Percentiles rank a stretch among this genome's conserved stretches.
phyloP scores from a whole-genome alignment of 257 asterid species.

The Primulina huaijiensis region DNA sequence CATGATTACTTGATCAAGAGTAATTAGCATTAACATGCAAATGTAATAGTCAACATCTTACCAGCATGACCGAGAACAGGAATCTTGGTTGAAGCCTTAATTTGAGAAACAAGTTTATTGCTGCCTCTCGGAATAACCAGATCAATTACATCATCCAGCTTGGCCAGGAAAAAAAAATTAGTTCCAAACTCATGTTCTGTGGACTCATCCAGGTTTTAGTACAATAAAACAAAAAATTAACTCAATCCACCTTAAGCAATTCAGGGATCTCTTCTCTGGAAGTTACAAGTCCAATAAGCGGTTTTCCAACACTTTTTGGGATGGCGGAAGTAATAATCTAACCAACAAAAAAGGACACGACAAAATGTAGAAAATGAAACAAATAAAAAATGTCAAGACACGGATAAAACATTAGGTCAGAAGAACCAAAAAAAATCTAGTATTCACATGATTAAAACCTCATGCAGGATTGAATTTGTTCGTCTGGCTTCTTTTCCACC shows the following conservation, averaged over 20 bases:
- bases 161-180: slow-evolving; percentile 27
- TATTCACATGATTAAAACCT: slow-evolving; percentile 38
- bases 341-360: slow-evolving; percentile 22
- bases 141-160: slow-evolving; percentile 89
- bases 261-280: slow-evolving; percentile 82
- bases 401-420: not conserved
- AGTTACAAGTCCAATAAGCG: slow-evolving; percentile 75
- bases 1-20: slow-evolving; percentile 20
- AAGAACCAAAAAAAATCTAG: not conserved
- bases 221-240: slow-evolving; percentile 9
- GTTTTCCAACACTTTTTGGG: slow-evolving; percentile 62
- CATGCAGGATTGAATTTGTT: slow-evolving; percentile 69
- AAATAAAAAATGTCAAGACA: not conserved
- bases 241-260: slow-evolving; percentile 59
- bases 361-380: not conserved
- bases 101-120: slow-evolving; percentile 72
- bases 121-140: slow-evolving; percentile 94
- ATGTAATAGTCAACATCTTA: slow-evolving; percentile 23
- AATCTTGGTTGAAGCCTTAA: slow-evolving; percentile 71
- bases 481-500: slow-evolving; percentile 87
- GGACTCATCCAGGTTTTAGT: not conserved
- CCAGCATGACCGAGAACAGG: slow-evolving; percentile 95
- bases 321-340: slow-evolving; percentile 74
- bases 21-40: not conserved
- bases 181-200: slow-evolving; percentile 19